Conservation (phyloP, 1,284 basidiomycete genomes). For the Cryptococcus maquisensis region DNA sequence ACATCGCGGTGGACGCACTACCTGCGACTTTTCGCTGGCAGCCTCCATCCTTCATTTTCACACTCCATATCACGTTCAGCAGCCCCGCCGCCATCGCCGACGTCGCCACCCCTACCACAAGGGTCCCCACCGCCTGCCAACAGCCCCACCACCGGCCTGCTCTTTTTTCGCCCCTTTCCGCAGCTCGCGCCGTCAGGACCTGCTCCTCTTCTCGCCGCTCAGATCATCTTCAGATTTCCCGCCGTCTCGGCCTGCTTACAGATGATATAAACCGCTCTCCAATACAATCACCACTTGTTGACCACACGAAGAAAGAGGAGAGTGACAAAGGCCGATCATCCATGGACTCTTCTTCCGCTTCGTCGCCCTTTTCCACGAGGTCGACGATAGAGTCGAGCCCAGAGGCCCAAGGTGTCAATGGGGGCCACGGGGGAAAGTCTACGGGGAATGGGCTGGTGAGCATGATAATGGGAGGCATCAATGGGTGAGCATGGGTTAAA, state of each 20-base stretch:
- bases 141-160: constrained; percentile 49
- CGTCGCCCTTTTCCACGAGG: constrained; percentile 33
- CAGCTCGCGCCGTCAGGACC: neutral
- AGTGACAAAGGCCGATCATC: constrained; percentile 2
- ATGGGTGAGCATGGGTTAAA: neutral
- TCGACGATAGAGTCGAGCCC: constrained; percentile 37
- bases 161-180: neutral
- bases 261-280: neutral
- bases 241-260: neutral
- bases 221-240: neutral
- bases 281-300: no score
- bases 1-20: no score
- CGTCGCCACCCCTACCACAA: neutral
- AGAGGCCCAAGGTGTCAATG: constrained; percentile 12
- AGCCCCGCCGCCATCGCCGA: neutral
- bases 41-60: neutral
- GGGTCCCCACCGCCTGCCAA: neutral
- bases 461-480: constrained; percentile 24
- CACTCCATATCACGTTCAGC: neutral
- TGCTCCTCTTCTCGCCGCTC: neutral
- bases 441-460: constrained; percentile 24
- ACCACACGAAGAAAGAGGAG: no score
- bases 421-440: constrained; percentile 3
- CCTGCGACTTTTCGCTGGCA: no score
- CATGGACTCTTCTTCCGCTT: constrained; percentile 33